Conservation (phyloP, 2,329 filamentous ascomycete species). For the Lomentospora prolificans region DNA sequence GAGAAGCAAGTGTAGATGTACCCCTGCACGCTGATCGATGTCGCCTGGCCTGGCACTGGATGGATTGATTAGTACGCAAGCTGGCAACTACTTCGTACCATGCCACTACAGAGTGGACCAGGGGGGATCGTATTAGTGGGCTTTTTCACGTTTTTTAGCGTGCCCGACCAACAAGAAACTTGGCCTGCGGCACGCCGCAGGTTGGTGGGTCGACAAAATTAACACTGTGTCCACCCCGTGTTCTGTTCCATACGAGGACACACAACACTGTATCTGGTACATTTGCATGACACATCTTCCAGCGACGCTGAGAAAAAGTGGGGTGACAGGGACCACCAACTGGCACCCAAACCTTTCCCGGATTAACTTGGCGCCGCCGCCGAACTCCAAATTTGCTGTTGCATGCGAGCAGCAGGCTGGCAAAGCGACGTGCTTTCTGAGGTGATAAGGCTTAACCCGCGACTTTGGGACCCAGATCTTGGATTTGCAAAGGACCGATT, state of each 20-base stretch:
- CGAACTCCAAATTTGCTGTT: neutral
- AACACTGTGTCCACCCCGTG: neutral
- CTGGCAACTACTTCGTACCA: neutral
- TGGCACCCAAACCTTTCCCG: neutral
- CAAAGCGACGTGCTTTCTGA: neutral
- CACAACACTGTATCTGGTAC: too few species aligned
- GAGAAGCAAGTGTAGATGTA: neutral
- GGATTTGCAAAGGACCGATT: neutral
- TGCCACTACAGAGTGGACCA: too few species aligned
- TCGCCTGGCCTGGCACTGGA: too few species aligned
- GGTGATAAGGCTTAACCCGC: neutral
- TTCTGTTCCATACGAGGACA: too few species aligned
- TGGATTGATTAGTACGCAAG: too few species aligned
- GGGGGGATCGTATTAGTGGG: constrained; percentile 1
- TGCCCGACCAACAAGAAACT: neutral
- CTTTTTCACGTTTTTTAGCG: neutral
- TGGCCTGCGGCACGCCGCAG: neutral
- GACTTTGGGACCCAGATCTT: neutral
- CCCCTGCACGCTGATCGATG: neutral
- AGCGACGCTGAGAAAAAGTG: neutral
- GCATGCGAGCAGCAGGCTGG: neutral
- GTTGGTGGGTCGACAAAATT: neutral
- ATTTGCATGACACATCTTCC: neutral
- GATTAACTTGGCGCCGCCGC: neutral
- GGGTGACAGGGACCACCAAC: neutral